Conservation (phyloP, 208 protist species). For the Strigomonas galati region DNA sequence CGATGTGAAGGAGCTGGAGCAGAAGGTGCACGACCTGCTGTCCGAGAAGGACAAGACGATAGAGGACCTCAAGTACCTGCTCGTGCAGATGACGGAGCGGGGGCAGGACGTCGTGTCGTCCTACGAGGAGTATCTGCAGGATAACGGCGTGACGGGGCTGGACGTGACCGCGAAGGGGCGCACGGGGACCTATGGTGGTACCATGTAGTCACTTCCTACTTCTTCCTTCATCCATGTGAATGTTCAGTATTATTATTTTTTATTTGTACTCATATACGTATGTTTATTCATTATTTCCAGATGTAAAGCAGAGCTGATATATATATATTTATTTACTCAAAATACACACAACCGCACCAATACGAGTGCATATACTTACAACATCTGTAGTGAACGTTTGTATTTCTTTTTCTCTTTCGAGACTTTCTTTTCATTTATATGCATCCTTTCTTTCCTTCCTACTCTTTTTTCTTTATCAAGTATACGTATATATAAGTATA, state of each 20-base stretch:
- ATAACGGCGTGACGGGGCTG: constrained; percentile 66
- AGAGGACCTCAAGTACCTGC: constrained; percentile 90
- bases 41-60: constrained; percentile 96
- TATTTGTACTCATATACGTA: constrained; percentile 10
- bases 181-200: background rate
- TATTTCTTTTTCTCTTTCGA: constrained; percentile 11
- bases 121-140: constrained; percentile 84
- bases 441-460: constrained; percentile 9
- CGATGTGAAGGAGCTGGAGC: constrained; percentile 87
- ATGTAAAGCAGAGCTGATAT: background rate
- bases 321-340: constrained; percentile 6
- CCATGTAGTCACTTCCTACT: background rate
- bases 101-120: constrained; percentile 61
- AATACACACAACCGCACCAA: background rate
- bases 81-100: constrained; percentile 59
- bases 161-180: constrained; percentile 3
- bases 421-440: constrained; percentile 11
- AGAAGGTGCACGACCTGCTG: constrained; percentile 94
- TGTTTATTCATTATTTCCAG: background rate
- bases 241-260: constrained; percentile 6
- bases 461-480: constrained; percentile 2
- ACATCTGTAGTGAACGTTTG: constrained; percentile 2
- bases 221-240: background rate
- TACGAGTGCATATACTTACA: background rate
- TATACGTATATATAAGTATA: background rate